A percentile compares a stretch with the other conserved stretches of the same genome.
Evolutionary conservation across 495 filamentous ascomycete species (phyloP).

Genomic region (Umbilicaria muhlenbergii): DNA sequence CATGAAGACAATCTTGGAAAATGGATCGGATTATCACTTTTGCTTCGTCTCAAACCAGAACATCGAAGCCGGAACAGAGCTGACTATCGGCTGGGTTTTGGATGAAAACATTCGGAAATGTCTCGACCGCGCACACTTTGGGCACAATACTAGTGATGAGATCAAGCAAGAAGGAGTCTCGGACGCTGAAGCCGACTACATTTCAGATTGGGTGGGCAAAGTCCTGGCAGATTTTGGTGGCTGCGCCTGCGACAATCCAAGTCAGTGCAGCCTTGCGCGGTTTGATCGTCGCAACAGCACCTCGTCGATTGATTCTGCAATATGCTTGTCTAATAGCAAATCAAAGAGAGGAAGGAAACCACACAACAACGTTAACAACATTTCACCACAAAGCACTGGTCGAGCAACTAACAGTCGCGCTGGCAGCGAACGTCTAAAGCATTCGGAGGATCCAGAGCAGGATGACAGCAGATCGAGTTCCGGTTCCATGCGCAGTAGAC

Average conservation of each 20-base stretch:
- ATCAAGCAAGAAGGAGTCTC: slow-evolving; percentile 30
- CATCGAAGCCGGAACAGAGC: slow-evolving; percentile 44
- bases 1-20: slow-evolving; percentile 67
- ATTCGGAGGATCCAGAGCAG: slow-evolving; percentile 33
- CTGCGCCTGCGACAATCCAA: slow-evolving; percentile 59
- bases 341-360: slow-evolving; percentile 40
- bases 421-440: slow-evolving; percentile 51
- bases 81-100: slow-evolving; percentile 55
- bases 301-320: slow-evolving; percentile 23
- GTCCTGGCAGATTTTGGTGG: slow-evolving; percentile 76
- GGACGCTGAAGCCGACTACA: slow-evolving; percentile 28
- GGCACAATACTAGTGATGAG: slow-evolving; percentile 22
- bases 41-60: slow-evolving; percentile 69
- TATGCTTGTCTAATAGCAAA: slow-evolving; percentile 28
- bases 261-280: slow-evolving; percentile 53
- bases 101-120: slow-evolving; percentile 23
- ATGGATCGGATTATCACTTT: slow-evolving; percentile 65
- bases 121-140: slow-evolving; percentile 21
- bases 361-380: slow-evolving; percentile 16
- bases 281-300: slow-evolving; percentile 51
- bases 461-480: slow-evolving; percentile 51
- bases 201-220: slow-evolving; percentile 44
- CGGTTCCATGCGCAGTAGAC: slow-evolving; percentile 56
- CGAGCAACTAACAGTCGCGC: slow-evolving; percentile 64
- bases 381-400: slow-evolving; percentile 54